phyloP scores from a whole-genome alignment of 306 rosid genomes.

The Adenanthera pavonina region DNA sequence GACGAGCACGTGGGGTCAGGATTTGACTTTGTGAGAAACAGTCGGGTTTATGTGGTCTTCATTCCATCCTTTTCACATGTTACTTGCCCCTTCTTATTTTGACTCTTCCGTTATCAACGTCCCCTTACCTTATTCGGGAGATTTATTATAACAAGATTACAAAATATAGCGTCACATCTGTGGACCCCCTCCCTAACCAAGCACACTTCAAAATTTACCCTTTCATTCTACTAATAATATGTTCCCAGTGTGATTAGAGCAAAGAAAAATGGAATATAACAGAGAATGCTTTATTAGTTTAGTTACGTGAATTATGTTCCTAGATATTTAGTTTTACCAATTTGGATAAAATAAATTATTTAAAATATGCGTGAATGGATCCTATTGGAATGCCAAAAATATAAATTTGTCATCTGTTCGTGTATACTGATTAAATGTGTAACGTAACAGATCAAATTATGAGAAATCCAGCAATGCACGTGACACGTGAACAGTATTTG shows the following conservation, averaged over 20 bases:
- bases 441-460: not conserved
- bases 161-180: not conserved
- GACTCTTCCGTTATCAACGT: not conserved
- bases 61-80: not conserved
- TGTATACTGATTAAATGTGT: not conserved
- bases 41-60: not conserved
- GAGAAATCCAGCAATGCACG: not conserved
- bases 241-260: too few relatives aligned
- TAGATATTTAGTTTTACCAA: not conserved
- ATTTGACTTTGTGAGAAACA: constrained; percentile 28
- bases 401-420: not conserved
- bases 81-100: not conserved
- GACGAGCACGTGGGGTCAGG: constrained; percentile 36
- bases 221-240: not conserved
- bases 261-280: too few relatives aligned
- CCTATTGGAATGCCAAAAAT: not conserved
- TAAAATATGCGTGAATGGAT: not conserved
- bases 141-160: not conserved
- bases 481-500: not conserved
- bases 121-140: not conserved
- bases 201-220: not conserved
- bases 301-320: not conserved
- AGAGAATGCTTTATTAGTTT: too few relatives aligned
- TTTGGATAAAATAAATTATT: too few relatives aligned
- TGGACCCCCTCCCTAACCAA: not conserved